These are phyloP conservation scores for Tillandsia fasciculata DNA, from an alignment of 176 grass and related monocot genomes.

Conservation along the genomic window DNA sequence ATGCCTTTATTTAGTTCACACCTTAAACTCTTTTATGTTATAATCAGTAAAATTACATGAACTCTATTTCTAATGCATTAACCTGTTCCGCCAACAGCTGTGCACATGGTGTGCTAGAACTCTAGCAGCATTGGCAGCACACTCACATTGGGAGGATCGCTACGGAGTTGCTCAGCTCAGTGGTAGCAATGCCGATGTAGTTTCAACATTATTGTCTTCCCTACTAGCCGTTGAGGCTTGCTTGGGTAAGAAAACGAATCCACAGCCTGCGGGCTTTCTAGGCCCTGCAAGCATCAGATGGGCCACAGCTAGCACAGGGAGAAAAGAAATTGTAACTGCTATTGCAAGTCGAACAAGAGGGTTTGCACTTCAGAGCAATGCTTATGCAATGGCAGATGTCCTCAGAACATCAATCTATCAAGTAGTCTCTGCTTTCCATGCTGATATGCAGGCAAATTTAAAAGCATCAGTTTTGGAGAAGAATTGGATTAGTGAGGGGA, in stretches of 20 bases:
- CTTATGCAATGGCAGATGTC: constrained; percentile 67
- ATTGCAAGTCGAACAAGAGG: constrained; percentile 42
- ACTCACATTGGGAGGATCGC: constrained; percentile 56
- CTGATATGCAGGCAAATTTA: constrained; percentile 69
- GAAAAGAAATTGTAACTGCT: constrained; percentile 31
- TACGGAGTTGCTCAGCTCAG: constrained; percentile 91
- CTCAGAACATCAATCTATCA: constrained; percentile 74
- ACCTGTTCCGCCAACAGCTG: constrained; percentile 32
- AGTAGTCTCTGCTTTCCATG: constrained; percentile 59
- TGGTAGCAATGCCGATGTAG: constrained; percentile 61
- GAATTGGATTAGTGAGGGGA: constrained; percentile 79
- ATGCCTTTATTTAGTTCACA: not conserved
- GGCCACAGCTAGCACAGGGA: constrained; percentile 43
- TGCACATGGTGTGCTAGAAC: constrained; percentile 68
- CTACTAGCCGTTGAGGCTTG: constrained; percentile 70
- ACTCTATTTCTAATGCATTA: not conserved
- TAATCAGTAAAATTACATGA: too few relatives aligned
- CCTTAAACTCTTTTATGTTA: not conserved
- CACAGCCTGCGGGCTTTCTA: constrained; percentile 29
- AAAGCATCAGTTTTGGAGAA: constrained; percentile 65
- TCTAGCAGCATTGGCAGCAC: constrained; percentile 61
- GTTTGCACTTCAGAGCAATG: constrained; percentile 41
- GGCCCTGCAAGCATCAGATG: constrained; percentile 54
- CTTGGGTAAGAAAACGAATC: constrained; percentile 78
- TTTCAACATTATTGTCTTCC: constrained; percentile 70